Percentiles rank a stretch among this genome's conserved stretches.
Evolutionary conservation across 352 stramenopile genomes (phyloP).

Genomic region (Phytophthora colocasiae): DNA sequence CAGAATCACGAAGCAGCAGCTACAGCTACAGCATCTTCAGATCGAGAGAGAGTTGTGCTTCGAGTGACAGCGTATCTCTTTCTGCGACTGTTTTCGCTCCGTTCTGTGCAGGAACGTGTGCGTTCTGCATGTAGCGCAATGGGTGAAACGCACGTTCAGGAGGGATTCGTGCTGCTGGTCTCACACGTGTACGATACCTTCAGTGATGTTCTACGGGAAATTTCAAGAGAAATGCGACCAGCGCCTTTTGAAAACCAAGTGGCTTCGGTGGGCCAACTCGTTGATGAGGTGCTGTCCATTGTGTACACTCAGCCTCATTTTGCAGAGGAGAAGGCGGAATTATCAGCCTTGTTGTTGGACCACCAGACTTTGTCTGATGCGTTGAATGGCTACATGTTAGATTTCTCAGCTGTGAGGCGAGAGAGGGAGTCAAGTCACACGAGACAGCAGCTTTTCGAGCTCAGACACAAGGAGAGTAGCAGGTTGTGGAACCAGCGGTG

Average conservation of each 20-base stretch:
- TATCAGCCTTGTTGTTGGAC: too few relatives aligned
- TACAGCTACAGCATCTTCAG: neutral
- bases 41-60: neutral
- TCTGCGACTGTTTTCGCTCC: conserved; percentile 17
- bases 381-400: too few relatives aligned
- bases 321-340: too few relatives aligned
- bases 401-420: too few relatives aligned
- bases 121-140: conserved; percentile 3
- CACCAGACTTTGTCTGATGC: too few relatives aligned
- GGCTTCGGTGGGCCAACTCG: conserved; percentile 14
- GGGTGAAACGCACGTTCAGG: conserved; percentile 7
- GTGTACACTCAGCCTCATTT: conserved; percentile 27
- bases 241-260: neutral
- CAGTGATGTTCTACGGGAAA: conserved; percentile 2
- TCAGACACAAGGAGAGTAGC: neutral
- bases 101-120: conserved; percentile 9
- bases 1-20: neutral
- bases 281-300: conserved; percentile 43
- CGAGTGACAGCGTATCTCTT: conserved; percentile 20
- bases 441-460: neutral
- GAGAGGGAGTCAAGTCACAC: too few relatives aligned
- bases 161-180: conserved; percentile 20
- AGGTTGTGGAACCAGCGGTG: conserved; percentile 34
- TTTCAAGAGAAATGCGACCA: neutral
- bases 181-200: conserved; percentile 30